Conservation (phyloP, 2,329 filamentous ascomycete genomes). For the Thielaviopsis punctulata region DNA sequence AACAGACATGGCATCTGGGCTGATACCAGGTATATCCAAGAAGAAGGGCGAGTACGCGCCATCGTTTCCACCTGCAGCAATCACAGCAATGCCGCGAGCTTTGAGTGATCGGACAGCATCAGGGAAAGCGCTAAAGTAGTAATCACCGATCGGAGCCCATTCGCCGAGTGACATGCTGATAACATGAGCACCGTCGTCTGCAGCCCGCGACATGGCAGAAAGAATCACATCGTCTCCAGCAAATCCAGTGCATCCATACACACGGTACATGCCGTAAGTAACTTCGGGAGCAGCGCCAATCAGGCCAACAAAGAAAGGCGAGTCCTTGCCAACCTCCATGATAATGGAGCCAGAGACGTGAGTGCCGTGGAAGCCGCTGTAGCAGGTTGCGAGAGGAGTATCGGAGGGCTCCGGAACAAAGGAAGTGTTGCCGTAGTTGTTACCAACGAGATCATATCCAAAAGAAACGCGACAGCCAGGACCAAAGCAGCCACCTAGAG, state of each 20-base stretch:
- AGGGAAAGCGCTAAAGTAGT: constrained; percentile 17
- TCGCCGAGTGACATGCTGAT: constrained; percentile 17
- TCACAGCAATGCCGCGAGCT: constrained; percentile 29
- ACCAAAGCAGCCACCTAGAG: constrained; percentile 47
- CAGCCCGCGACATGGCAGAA: constrained; percentile 16
- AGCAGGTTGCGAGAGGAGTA: constrained; percentile 12
- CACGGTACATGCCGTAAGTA: constrained; percentile 14
- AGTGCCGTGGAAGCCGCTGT: constrained; percentile 19
- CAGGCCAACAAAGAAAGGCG: constrained; percentile 10
- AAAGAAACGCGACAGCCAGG: constrained; percentile 37
- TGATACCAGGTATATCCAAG: constrained; percentile 14
- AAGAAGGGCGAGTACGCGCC: constrained; percentile 31
- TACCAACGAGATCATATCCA: constrained; percentile 42
- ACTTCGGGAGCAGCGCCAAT: constrained; percentile 15
- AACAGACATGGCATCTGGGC: constrained; percentile 18
- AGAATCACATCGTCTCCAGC: constrained; percentile 14
- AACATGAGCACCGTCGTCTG: constrained; percentile 17
- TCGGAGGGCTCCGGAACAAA: constrained; percentile 21
- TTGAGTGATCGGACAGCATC: constrained; percentile 7
- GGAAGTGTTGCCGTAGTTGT: constrained; percentile 26
- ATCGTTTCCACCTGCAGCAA: constrained; percentile 34
- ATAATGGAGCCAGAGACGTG: constrained; percentile 19
- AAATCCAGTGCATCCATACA: constrained; percentile 12
- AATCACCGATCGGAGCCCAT: constrained; percentile 14
- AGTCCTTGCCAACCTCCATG: constrained; percentile 9